Percentiles rank a stretch among this genome's conserved stretches.
These are phyloP conservation scores for Didymella arachidicola DNA, from an alignment of 2,329 filamentous ascomycete genomes.

Conservation along the genomic window DNA sequence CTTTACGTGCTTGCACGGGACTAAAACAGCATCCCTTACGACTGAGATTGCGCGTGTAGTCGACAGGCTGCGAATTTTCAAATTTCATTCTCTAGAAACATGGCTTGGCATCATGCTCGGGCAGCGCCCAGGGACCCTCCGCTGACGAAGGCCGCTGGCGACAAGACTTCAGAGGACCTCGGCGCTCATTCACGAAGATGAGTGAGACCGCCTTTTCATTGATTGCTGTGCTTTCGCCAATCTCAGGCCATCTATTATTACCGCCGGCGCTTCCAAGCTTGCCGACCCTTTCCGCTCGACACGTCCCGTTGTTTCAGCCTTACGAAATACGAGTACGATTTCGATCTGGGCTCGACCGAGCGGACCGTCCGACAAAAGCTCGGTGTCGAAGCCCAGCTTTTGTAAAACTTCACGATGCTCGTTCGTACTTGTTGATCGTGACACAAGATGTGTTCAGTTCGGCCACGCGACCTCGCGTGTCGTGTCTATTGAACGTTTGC, in stretches of 20 bases:
- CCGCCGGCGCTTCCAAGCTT: constrained; percentile 1
- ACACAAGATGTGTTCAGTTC: constrained; percentile 4
- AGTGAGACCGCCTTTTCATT: neutral
- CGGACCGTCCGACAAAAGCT: constrained; percentile 3
- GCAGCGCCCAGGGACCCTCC: neutral
- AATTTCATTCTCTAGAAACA: neutral
- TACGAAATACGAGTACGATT: constrained; percentile 6
- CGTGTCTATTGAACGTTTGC: constrained; percentile 3
- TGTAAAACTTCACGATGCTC: neutral
- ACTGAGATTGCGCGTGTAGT: constrained; percentile 1
- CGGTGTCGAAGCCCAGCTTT: neutral
- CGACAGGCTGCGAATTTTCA: neutral
- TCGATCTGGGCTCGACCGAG: neutral
- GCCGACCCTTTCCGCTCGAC: constrained; percentile 3
- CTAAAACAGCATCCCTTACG: constrained; percentile 2
- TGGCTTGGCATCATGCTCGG: constrained; percentile 4
- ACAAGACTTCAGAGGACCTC: neutral
- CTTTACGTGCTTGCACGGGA: neutral
- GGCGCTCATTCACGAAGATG: neutral
- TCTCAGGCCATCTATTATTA: constrained; percentile 9
- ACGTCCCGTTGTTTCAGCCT: constrained; percentile 9
- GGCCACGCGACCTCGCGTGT: constrained; percentile 7
- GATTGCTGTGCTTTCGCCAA: neutral
- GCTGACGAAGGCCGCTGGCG: neutral
- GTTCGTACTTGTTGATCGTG: neutral